Conservation (phyloP, 2,329 filamentous ascomycete species). For the Penicillium sp. region DNA sequence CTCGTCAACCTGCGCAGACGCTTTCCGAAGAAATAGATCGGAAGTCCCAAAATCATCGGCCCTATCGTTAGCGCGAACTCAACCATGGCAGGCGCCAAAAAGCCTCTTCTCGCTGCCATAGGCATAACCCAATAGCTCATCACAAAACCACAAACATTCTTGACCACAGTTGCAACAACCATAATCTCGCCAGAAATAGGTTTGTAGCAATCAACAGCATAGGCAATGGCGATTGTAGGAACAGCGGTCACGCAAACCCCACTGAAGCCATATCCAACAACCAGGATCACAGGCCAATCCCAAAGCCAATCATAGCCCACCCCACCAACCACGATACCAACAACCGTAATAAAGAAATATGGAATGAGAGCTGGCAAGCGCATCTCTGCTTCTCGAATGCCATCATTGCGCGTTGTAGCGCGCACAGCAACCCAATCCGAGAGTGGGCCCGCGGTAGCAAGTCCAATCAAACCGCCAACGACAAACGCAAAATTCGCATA, state of each 20-base stretch:
- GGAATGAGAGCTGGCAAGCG: conserved; percentile 58
- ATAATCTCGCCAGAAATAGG: conserved; percentile 62
- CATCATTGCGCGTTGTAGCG: conserved; percentile 55
- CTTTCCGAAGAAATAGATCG: no score
- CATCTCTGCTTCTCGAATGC: conserved; percentile 62
- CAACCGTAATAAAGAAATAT: conserved; percentile 57
- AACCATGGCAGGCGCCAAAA: conserved; percentile 44
- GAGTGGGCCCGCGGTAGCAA: conserved; percentile 57
- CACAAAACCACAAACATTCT: conserved; percentile 59
- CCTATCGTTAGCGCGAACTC: no score
- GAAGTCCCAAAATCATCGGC: no score
- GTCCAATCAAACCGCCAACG: conserved; percentile 55
- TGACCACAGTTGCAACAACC: conserved; percentile 64
- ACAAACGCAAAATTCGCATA: conserved; percentile 62
- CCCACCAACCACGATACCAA: conserved; percentile 60
- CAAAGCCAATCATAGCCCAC: conserved; percentile 56
- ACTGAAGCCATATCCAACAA: conserved; percentile 59
- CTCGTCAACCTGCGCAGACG: no score
- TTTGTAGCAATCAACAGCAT: conserved; percentile 66
- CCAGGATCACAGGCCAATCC: conserved; percentile 58
- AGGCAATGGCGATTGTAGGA: conserved; percentile 59
- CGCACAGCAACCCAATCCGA: conserved; percentile 59
- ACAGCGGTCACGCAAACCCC: conserved; percentile 62
- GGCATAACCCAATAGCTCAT: no score
- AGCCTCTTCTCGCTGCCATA: no score